Percentiles rank a stretch among this genome's conserved stretches.
These are phyloP conservation scores for Diaporthe eres DNA, from an alignment of 2,329 filamentous ascomycete species.

Conservation along the genomic window DNA sequence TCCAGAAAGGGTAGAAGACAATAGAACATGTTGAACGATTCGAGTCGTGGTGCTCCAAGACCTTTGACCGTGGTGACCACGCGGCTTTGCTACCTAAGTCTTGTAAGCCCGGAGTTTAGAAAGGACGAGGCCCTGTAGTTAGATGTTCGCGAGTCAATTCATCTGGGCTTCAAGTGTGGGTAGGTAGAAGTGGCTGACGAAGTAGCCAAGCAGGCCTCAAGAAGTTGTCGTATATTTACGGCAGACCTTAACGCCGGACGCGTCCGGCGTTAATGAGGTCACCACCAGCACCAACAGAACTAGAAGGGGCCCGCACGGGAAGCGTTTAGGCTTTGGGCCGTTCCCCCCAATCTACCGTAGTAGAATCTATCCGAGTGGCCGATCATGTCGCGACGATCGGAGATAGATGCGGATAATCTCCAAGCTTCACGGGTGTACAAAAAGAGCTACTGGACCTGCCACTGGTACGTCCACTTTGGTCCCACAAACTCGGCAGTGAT, in stretches of 20 bases:
- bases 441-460: not conserved
- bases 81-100: not conserved
- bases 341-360: not conserved
- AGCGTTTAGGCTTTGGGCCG: not conserved
- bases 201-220: not conserved
- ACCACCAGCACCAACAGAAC: not conserved
- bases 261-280: conserved; percentile 20
- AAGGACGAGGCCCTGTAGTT: not conserved
- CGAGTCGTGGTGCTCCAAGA: not conserved
- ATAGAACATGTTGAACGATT: not conserved
- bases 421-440: conserved; percentile 19
- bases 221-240: not conserved
- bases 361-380: conserved; percentile 3
- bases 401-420: conserved; percentile 18
- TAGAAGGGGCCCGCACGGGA: not conserved
- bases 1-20: not conserved
- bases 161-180: not conserved
- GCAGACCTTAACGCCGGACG: conserved; percentile 18
- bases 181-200: conserved; percentile 1
- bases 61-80: not conserved
- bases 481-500: not conserved
- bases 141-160: not conserved
- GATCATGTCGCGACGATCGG: conserved; percentile 1
- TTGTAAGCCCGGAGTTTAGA: conserved; percentile 3
- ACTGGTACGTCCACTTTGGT: not conserved